Evolutionary conservation across 1,284 basidiomycete species (phyloP), one percentile per base, ranked within the genome.

Genomic region (Cystobasidium slooffiae): DNA sequence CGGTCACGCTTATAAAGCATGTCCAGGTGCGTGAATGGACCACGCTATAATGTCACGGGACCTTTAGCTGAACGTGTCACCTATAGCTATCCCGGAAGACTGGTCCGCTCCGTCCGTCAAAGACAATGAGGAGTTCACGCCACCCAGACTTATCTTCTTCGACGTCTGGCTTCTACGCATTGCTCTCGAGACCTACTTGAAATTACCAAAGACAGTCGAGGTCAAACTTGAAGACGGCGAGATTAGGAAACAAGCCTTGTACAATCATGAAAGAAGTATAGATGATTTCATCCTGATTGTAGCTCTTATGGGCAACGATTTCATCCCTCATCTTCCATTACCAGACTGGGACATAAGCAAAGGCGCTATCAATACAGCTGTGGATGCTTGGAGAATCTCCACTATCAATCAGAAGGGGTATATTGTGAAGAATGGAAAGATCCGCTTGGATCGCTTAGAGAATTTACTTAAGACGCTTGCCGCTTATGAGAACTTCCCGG

Each of bases 201-300:
- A 93, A 83, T 86, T 97, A 31, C 86, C 91, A 10, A 84, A 88
- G 74, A 83, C 87, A 16, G 86, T 90, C 5, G 47, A 31, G 1
- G 37, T 51, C 49, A 49, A 49, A 14, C 16, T 14, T 8, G 52
- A 47, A n/a, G 16, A 56, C 37, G 52, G 53, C 18, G 55, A 18
- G n/a, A 18, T 52, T 10, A 31, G 44, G 24, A 39, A 52, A 43
- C 1, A 49, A 0, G 96, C 97, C 84, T 88, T 90, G n/a, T 98
- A 96, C 86, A 90, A 94, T 81, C 86, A 97, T 81, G 97, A 99
- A 84, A 90, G 92, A 82, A 95, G 97, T 47, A 93, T 99, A 83
- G 97, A 99, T 87, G 97, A 99, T 83, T 99, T 97, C 95, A 93
- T 99, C 80, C 89, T 99, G 81, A 87, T 99, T 80, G 98, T 98